A percentile compares a stretch with the other conserved stretches of the same genome.
Conservation (phyloP, 371 early-diverging fungal genomes). For the Rhizopus delemar region DNA sequence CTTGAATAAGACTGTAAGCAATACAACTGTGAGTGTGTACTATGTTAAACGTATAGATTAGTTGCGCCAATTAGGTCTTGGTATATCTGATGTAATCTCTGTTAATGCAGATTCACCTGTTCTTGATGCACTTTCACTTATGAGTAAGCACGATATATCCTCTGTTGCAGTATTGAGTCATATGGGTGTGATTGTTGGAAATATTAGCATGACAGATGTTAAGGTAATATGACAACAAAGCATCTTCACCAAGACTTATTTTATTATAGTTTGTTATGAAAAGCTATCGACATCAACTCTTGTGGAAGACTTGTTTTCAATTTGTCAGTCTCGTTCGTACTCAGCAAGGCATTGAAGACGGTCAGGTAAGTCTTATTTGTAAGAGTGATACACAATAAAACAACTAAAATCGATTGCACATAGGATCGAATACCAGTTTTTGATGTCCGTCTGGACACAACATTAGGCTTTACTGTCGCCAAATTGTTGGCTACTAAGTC, state of each 20-base stretch:
- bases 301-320: slow-evolving; percentile 49
- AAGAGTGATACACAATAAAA: background rate
- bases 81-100: slow-evolving; percentile 53
- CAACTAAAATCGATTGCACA: background rate
- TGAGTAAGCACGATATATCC: slow-evolving; percentile 64
- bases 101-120: slow-evolving; percentile 48
- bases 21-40: background rate
- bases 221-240: slow-evolving; percentile 32
- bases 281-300: slow-evolving; percentile 14
- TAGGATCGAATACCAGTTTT: slow-evolving; percentile 75
- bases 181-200: slow-evolving; percentile 58
- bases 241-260: background rate
- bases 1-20: slow-evolving; percentile 46
- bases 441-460: slow-evolving; percentile 69
- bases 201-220: slow-evolving; percentile 72
- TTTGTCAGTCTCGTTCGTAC: slow-evolving; percentile 54
- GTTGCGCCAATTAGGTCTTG: slow-evolving; percentile 55
- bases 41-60: background rate
- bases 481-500: slow-evolving; percentile 80
- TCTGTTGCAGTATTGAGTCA: slow-evolving; percentile 62
- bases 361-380: slow-evolving; percentile 33
- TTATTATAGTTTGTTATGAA: slow-evolving; percentile 25
- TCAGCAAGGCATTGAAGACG: slow-evolving; percentile 53
- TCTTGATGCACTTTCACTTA: slow-evolving; percentile 55
- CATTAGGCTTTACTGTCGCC: slow-evolving; percentile 68